Evolutionary conservation across 495 filamentous ascomycete species (phyloP).

Genomic region (Parachaetomium inaequale): DNA sequence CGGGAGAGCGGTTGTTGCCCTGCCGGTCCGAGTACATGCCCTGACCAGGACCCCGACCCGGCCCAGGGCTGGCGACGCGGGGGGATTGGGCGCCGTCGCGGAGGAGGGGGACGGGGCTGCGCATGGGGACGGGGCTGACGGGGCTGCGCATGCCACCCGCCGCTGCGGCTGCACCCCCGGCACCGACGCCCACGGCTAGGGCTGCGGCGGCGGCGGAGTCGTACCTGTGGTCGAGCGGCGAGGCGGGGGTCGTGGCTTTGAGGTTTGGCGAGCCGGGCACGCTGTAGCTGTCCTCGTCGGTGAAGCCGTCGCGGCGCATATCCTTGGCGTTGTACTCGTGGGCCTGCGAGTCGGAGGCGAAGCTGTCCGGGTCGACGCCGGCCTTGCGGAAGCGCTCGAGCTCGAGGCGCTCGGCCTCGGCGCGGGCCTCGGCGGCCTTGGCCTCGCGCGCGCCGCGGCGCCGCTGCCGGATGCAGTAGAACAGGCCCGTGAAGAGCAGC

Average conservation of each 20-base stretch:
- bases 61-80: slow-evolving; percentile 21
- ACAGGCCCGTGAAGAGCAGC: slow-evolving; percentile 45
- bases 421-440: slow-evolving; percentile 51
- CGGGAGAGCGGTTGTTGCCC: slow-evolving; percentile 13
- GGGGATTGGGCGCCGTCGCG: slow-evolving; percentile 21
- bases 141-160: neutral
- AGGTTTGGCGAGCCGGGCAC: slow-evolving; percentile 35
- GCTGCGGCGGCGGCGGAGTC: slow-evolving; percentile 13
- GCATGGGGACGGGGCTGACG: too few species aligned
- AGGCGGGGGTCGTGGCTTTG: slow-evolving; percentile 15
- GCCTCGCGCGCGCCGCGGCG: slow-evolving; percentile 62
- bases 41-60: neutral
- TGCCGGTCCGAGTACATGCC: slow-evolving; percentile 6
- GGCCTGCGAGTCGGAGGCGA: slow-evolving; percentile 35
- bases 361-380: slow-evolving; percentile 46
- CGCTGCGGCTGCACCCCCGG: slow-evolving; percentile 28
- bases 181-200: slow-evolving; percentile 24
- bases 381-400: slow-evolving; percentile 52
- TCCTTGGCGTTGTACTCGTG: slow-evolving; percentile 41
- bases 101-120: slow-evolving; percentile 22
- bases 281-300: slow-evolving; percentile 35
- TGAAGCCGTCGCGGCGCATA: slow-evolving; percentile 33
- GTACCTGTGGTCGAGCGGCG: slow-evolving; percentile 15
- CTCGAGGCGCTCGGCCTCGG: slow-evolving; percentile 60
- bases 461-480: slow-evolving; percentile 66